phyloP scores from a whole-genome alignment of 768 basidiomycete species.

The Phaeotremella fagi region DNA sequence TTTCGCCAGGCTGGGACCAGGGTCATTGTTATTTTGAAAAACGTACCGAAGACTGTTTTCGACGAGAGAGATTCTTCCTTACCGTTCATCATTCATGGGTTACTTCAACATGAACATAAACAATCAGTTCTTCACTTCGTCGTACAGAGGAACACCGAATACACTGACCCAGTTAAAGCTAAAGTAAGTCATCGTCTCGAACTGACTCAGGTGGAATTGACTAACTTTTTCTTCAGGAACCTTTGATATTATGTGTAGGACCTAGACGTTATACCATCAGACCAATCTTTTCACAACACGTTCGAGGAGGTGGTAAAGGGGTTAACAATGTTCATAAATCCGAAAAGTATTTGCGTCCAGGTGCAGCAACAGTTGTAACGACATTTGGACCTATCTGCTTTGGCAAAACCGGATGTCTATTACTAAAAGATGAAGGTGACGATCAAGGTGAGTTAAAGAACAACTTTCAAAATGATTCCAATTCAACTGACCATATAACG shows the following conservation, averaged over 20 bases:
- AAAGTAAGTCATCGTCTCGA: slow-evolving; percentile 60
- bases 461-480: slow-evolving; percentile 1
- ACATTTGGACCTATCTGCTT: slow-evolving; percentile 84
- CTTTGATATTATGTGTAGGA: slow-evolving; percentile 80
- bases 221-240: slow-evolving; percentile 57
- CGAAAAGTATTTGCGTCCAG: slow-evolving; percentile 81
- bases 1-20: slow-evolving; percentile 66
- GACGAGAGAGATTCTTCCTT: slow-evolving; percentile 43
- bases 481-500: not conserved
- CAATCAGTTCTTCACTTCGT: slow-evolving; percentile 86
- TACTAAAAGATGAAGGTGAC: slow-evolving; percentile 67
- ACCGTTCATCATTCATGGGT: slow-evolving; percentile 68
- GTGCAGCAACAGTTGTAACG: slow-evolving; percentile 67
- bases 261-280: slow-evolving; percentile 77
- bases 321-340: slow-evolving; percentile 97
- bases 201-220: not conserved
- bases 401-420: slow-evolving; percentile 72
- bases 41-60: slow-evolving; percentile 64
- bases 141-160: slow-evolving; percentile 93
- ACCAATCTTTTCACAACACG: slow-evolving; percentile 88
- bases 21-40: slow-evolving; percentile 69
- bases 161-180: slow-evolving; percentile 76
- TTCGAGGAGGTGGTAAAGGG: slow-evolving; percentile 77
- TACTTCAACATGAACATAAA: slow-evolving; percentile 95
- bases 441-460: slow-evolving; percentile 56